These are phyloP conservation scores for Verticillium nonalfalfae DNA, from an alignment of 2,329 filamentous ascomycete genomes.

Conservation along the genomic window DNA sequence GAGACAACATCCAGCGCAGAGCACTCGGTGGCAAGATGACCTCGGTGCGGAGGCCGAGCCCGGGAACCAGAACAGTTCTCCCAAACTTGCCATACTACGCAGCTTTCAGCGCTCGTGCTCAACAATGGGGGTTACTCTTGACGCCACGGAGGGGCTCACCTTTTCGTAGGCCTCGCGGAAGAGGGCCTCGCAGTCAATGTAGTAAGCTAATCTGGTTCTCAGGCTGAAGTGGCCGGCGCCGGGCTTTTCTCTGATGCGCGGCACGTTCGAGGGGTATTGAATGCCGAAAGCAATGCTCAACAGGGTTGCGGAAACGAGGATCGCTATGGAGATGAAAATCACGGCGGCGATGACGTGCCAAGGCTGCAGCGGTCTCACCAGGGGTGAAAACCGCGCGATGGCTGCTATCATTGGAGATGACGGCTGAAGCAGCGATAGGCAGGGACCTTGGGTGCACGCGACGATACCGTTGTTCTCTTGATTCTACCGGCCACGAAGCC, in stretches of 20 bases:
- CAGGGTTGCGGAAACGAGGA: not conserved
- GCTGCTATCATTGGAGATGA: not conserved
- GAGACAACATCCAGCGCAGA: slow-evolving; percentile 30
- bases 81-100: slow-evolving; percentile 33
- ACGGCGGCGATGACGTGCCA: not conserved
- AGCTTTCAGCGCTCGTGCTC: not conserved
- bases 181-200: slow-evolving; percentile 20
- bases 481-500: too few relatives aligned
- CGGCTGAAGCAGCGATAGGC: not conserved
- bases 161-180: slow-evolving; percentile 23
- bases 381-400: not conserved
- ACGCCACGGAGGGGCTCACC: slow-evolving; percentile 7
- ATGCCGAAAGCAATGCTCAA: not conserved
- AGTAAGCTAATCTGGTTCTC: slow-evolving; percentile 19
- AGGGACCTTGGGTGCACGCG: too few relatives aligned
- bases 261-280: not conserved
- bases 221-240: slow-evolving; percentile 17
- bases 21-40: slow-evolving; percentile 32
- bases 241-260: not conserved
- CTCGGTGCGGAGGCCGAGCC: slow-evolving; percentile 29
- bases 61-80: slow-evolving; percentile 32
- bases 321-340: not conserved
- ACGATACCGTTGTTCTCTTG: too few relatives aligned
- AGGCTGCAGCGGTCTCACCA: not conserved
- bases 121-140: too few relatives aligned